Base-by-base conservation (phyloP, 768 basidiomycete genomes). In the Phanerochaete carnosa region DNA sequence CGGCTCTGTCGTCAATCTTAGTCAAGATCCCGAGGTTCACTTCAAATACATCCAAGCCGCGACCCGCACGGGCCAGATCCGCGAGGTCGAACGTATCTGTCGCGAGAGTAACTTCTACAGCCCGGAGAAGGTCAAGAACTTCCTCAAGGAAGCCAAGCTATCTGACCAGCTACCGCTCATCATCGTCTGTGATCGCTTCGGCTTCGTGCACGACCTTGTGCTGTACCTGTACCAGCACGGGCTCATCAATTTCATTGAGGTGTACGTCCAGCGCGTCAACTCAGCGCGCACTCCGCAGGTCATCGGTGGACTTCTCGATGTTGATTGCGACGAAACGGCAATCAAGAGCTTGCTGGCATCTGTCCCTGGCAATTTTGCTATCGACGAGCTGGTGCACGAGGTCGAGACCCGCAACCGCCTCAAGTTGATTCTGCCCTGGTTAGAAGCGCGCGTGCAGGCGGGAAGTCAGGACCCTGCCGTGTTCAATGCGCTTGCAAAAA, bases 11-110 rank as follows among this genome's bases (percentile, higher is more conserved):
- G 97, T 99, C 72, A 99, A 98, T 76, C 83, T 99, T 64, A 94
- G 90, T 72, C 86, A 94, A 72, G 97, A 99, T 74, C 83, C 92
- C 4, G 97, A 99, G 73, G 96, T 99, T 2, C 92, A 98, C 79
- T 99, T 97, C 87, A 98, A 99, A 80, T 98, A 98, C 77, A 98
- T 99, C 70, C 96, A 98, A 71, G 97, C 97, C 28, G 97, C 97
- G 6, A 96, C 95, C 1, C 88, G 96, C 28, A 99, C 97, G 29
- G 95, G 96, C 45, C 97, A 98, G 73, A 95, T 99, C 66, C 90
- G 97, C 52, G 97, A 99, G 73, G 97, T 99, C 59, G 97, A 99
- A 76, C 94, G 97, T 49, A 96, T 99, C 70, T 98, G 95, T 72
- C 83, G 97, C 57, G 97, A 99, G 78, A 94, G 92, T 74, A 98